Percentiles rank a stretch among this genome's conserved stretches.
Evolutionary conservation across 2,329 filamentous ascomycete species (phyloP).

Genomic region (Fusarium zealandicum): DNA sequence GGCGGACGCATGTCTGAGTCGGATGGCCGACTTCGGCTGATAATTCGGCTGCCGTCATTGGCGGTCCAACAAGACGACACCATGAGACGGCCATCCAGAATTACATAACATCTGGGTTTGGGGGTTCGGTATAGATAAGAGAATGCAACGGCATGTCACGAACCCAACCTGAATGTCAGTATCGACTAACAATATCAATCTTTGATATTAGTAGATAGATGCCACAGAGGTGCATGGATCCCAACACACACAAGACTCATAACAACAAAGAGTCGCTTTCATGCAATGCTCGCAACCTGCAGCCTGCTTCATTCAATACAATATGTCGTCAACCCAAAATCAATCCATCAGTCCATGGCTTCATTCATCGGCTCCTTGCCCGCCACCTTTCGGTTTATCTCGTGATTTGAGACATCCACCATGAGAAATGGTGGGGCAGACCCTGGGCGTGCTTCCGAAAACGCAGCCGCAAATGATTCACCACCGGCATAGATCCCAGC

Average conservation of each 20-base stretch:
- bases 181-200: too few relatives aligned
- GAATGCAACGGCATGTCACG: conserved; percentile 19
- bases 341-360: conserved; percentile 1
- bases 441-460: conserved; percentile 17
- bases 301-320: not conserved
- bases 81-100: conserved; percentile 15
- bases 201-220: too few relatives aligned
- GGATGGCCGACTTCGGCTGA: conserved; percentile 39
- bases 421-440: conserved; percentile 20
- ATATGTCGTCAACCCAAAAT: not conserved
- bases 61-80: conserved; percentile 18
- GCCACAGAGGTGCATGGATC: too few relatives aligned
- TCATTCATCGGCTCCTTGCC: not conserved
- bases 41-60: conserved; percentile 37
- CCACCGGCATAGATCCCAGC: conserved; percentile 10
- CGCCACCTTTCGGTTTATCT: conserved; percentile 1
- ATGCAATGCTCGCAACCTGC: not conserved
- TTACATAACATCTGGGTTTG: conserved; percentile 27
- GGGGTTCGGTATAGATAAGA: conserved; percentile 36
- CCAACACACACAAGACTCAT: too few relatives aligned
- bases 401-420: not conserved
- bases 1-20: conserved; percentile 18
- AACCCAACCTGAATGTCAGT: too few relatives aligned
- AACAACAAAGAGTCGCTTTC: too few relatives aligned
- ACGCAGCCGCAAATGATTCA: conserved; percentile 31